Evolutionary conservation across 352 stramenopile genomes (phyloP).

Genomic region (Chloridella minuta): DNA sequence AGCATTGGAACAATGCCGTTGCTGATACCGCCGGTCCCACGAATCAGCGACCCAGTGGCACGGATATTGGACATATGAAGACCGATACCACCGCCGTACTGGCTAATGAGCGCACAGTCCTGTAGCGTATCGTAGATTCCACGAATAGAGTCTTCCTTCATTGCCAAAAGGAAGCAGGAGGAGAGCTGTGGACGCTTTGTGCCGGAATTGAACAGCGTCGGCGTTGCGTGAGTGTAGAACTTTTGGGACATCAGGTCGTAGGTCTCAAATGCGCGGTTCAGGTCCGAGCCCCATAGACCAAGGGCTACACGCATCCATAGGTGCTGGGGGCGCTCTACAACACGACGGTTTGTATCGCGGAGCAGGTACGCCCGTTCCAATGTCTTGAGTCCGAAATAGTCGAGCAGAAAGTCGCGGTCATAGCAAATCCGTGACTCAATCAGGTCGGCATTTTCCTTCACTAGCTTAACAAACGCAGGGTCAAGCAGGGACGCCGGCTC

Average conservation of each 20-base stretch:
- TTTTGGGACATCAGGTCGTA: constrained; percentile 83
- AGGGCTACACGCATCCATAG: constrained; percentile 92
- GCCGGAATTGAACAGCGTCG: constrained; percentile 95
- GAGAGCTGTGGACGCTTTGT: constrained; percentile 83
- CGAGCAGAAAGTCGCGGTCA: constrained; percentile 87
- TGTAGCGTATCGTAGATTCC: constrained; percentile 98
- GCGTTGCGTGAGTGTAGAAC: constrained; percentile 91
- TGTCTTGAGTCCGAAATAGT: constrained; percentile 29
- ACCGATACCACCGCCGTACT: constrained; percentile 91
- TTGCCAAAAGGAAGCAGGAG: constrained; percentile 80
- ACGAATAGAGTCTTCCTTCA: constrained; percentile 95
- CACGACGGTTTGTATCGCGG: constrained; percentile 52
- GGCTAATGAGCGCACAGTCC: constrained; percentile 88
- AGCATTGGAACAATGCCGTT: constrained; percentile 99
- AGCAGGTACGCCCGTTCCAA: constrained; percentile 83
- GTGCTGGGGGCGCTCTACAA: constrained; percentile 84
- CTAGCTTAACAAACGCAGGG: constrained; percentile 19
- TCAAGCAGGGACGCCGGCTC: constrained; percentile 55
- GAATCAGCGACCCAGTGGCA: constrained; percentile 76
- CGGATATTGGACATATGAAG: constrained; percentile 91
- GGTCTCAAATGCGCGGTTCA: constrained; percentile 62
- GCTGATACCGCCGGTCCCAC: constrained; percentile 79
- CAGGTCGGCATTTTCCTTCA: constrained; percentile 45
- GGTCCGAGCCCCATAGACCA: constrained; percentile 82
- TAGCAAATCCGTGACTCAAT: constrained; percentile 80